Percentiles rank a stretch among this genome's conserved stretches.
These are phyloP conservation scores for Prunus davidiana DNA, from an alignment of 306 rosid genomes.

Conservation along the genomic window DNA sequence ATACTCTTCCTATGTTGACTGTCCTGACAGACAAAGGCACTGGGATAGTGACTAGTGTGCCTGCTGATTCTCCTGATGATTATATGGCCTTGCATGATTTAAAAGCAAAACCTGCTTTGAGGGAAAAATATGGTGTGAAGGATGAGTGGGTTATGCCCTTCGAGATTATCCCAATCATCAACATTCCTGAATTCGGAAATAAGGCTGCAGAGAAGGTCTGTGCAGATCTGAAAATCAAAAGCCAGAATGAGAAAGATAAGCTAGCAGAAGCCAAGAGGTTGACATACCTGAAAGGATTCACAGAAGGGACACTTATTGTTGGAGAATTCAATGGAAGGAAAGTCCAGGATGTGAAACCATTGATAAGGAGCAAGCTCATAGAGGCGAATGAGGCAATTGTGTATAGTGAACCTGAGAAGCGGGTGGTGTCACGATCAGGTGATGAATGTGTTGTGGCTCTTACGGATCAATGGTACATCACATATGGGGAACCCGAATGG, in stretches of 20 bases:
- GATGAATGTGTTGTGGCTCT: constrained; percentile 96
- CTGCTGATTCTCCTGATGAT: constrained; percentile 96
- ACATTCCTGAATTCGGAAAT: constrained; percentile 73
- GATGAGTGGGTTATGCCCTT: constrained; percentile 91
- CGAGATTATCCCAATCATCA: constrained; percentile 79
- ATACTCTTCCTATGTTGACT: constrained; percentile 94
- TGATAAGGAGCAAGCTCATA: constrained; percentile 59
- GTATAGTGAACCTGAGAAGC: constrained; percentile 91
- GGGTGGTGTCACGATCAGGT: constrained; percentile 79
- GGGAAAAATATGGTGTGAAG: constrained; percentile 74
- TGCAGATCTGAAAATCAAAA: constrained; percentile 70
- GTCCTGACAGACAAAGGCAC: constrained; percentile 93
- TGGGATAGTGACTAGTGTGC: constrained; percentile 93
- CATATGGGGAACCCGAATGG: constrained; percentile 88
- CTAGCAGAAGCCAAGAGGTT: constrained; percentile 90
- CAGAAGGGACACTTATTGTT: constrained; percentile 74
- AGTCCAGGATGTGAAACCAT: constrained; percentile 77
- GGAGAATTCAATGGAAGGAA: constrained; percentile 63
- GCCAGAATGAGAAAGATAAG: constrained; percentile 93
- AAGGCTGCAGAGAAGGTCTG: constrained; percentile 85
- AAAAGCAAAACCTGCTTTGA: constrained; percentile 65
- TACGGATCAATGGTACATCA: constrained; percentile 95
- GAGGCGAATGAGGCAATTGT: constrained; percentile 72
- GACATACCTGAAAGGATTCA: constrained; percentile 93
- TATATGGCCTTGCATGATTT: constrained; percentile 89